Base-by-base conservation (phyloP, 257 asterid species). In the Solanum arcanum region DNA sequence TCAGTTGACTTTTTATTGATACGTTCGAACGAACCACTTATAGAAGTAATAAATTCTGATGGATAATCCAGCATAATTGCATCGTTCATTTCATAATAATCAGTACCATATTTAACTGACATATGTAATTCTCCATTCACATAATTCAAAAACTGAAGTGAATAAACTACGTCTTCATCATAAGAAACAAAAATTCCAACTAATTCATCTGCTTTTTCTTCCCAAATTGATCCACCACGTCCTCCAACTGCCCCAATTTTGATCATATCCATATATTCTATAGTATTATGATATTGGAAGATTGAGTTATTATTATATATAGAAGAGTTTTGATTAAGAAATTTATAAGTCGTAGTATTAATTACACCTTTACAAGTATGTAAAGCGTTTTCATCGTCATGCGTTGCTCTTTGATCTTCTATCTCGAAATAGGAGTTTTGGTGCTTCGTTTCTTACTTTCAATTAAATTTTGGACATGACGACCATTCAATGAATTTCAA, bases 51-150 rank as follows among this genome's bases (percentile, higher is more conserved):
- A 73, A 73, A 73, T 21, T 73, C 47, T 1, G 47, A 18, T 73
- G 80, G 80, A 73, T 73, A 73, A 35, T 37, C 31, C 8, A 73
- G 37, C 11, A 37, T 12, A 37, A 73, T 12, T 20, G 31, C 49
- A 2, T 0, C 0, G 3, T 27, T 14, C 21, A 7, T 6, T 13
- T 3, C 23, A 68, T 39, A 14, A 0, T 27, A 0, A 2, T 2
- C 0, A 29, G 1, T 13, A 68, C 39, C 75, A 3, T 13, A 7
- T 29, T 27, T 68, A 27, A 1, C 9, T 69, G 76, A 69, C n/a
- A 5, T 6, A 29, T 29, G 0, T 69, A 69, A 29, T 2, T 69
- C 7, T 1, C n/a, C 76, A 15, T 14, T 1, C 41, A 13, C 12
- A 69, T 69, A 69, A 7, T 29, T 13, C 23, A 29, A 11, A 23